Evolutionary conservation across 768 basidiomycete genomes (phyloP), one percentile per base, ranked within the genome.

Genomic region (Lactarius akahatsu): DNA sequence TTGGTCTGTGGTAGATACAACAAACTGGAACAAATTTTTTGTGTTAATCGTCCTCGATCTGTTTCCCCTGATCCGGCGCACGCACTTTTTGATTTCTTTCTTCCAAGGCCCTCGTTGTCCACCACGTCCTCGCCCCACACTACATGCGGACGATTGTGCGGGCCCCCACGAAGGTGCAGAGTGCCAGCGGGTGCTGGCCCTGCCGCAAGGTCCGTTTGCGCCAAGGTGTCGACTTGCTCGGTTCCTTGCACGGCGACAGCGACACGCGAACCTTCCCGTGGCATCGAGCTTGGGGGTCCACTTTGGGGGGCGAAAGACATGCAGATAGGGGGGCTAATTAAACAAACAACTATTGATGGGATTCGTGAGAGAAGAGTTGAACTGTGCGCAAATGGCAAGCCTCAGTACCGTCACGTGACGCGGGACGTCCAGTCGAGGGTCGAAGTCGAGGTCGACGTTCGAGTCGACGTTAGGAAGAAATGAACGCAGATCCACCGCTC

Each of bases 1-100:
- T 83, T 1, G 90, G 89, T 73, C 90, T 92, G 74, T 95, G 93
- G 73, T 95, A 97, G 73, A 98, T 96, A 76, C 95, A 98, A 75
- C 95, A 98, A 59, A 97, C 95, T 98, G 69, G n/a, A 47, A n/a
- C 30, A 40, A 57, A 38, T n/a, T n/a, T n/a, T n/a, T 10, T 23
- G 11, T 13, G 26, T 52, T 13, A 52, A 26, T 50, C 47, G 11
- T 50, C 23, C 23, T 23, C n/a, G 26, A 13, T 52, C 26, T 52
- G 50, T 52, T 15, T 52, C n/a, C 6, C 47, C 23, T 50, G 47
- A 23, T n/a, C 23, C 26, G 50, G 23, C n/a, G 11, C 23, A 52
- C 50, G 26, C 13, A 52, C 50, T 52, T 79, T 98, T 98, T 34
- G 93, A 94, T 69, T 90, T 92, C 78, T 97, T 96, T 82, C 84